Evolutionary conservation across 306 rosid genomes (phyloP).

Genomic region (Sechiopsis laciniata): DNA sequence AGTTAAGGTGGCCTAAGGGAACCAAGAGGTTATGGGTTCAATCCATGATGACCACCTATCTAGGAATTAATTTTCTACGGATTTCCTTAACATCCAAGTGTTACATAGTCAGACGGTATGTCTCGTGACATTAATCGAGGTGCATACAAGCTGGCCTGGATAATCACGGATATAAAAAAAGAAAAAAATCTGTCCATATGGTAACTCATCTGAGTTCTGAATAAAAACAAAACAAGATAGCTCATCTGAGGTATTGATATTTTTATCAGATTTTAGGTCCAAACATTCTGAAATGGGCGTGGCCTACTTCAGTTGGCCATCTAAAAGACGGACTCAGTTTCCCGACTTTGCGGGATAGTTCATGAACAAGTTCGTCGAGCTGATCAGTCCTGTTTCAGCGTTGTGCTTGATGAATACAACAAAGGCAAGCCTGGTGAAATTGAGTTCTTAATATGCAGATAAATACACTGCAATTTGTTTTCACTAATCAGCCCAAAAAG

Average conservation of each 20-base stretch:
- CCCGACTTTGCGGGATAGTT: constrained; percentile 49
- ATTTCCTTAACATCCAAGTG: no score
- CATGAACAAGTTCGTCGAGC: constrained; percentile 15
- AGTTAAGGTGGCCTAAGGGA: no score
- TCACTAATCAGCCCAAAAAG: not conserved
- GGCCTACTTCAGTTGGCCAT: constrained; percentile 68
- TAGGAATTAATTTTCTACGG: no score
- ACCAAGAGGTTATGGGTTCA: no score
- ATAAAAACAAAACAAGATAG: not conserved
- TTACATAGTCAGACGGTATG: no score
- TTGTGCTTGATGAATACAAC: not conserved
- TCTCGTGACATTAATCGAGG: no score
- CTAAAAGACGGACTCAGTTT: constrained; percentile 69
- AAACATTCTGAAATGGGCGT: constrained; percentile 70
- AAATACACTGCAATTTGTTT: not conserved
- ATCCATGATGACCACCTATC: no score
- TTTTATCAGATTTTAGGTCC: constrained; percentile 69
- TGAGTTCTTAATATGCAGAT: not conserved
- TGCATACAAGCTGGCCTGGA: no score
- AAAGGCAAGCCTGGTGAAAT: not conserved
- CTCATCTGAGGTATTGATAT: not conserved
- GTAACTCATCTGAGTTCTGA: constrained; percentile 8
- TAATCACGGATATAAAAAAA: no score
- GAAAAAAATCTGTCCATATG: not conserved
- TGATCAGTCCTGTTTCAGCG: not conserved